Evolutionary conservation across 225 moss, liverwort and hornwort species (phyloP).

Genomic region (Rhytidiadelphus loreus): DNA sequence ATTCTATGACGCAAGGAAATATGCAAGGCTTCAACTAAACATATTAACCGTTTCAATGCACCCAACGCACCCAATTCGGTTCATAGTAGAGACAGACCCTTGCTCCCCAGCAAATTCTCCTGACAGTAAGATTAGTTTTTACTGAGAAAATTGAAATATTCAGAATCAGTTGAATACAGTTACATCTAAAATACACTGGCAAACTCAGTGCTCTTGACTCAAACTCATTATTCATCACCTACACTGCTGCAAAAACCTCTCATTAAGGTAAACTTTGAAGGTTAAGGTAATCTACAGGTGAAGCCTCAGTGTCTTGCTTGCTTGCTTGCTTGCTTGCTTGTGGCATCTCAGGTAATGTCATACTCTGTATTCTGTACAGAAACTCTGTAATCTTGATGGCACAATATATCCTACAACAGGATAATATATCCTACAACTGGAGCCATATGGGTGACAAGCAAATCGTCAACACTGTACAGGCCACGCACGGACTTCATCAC

Average conservation of each 20-base stretch:
- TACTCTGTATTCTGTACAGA: background rate
- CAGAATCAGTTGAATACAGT: background rate
- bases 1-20: background rate
- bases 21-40: background rate
- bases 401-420: background rate
- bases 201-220: background rate
- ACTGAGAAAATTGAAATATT: background rate
- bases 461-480: background rate
- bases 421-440: background rate
- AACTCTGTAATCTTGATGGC: background rate
- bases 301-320: background rate
- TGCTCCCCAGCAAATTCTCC: background rate
- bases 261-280: background rate
- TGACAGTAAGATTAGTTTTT: background rate
- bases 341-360: background rate
- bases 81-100: background rate
- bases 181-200: background rate
- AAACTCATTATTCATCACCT: background rate
- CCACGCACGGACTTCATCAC: background rate
- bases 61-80: background rate
- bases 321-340: background rate
- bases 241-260: background rate
- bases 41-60: background rate
- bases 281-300: background rate
- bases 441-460: background rate